Percentiles rank a stretch among this genome's conserved stretches.
Conservation (phyloP, 768 basidiomycete genomes). For the Punctularia strigosozonata region DNA sequence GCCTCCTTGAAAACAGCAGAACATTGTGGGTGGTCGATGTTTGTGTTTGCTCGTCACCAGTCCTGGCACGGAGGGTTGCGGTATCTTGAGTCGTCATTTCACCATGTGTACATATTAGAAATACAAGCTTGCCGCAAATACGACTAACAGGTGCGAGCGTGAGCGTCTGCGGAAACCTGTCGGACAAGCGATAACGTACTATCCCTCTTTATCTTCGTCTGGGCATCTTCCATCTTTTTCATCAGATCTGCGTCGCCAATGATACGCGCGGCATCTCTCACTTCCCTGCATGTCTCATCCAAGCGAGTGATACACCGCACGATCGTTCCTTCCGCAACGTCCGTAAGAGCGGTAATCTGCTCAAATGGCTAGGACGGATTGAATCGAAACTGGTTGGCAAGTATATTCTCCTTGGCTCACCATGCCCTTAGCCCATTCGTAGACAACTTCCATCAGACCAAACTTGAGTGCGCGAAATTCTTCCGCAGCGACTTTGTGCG, state of each 20-base stretch:
- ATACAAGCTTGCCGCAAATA: constrained; percentile 82
- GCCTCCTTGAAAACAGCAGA: too few relatives aligned
- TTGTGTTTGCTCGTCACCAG: too few relatives aligned
- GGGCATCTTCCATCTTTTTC: constrained; percentile 96
- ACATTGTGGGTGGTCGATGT: too few relatives aligned
- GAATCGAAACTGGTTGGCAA: neutral
- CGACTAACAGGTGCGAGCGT: constrained; percentile 33
- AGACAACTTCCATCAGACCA: constrained; percentile 91
- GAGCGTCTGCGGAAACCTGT: neutral
- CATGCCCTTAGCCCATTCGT: constrained; percentile 99
- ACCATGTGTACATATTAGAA: constrained; percentile 54
- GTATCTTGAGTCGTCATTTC: too few relatives aligned
- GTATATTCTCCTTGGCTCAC: constrained; percentile 41
- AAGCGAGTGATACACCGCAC: constrained; percentile 92
- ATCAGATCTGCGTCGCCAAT: constrained; percentile 94
- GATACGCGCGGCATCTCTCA: constrained; percentile 92
- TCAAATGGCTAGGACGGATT: constrained; percentile 67
- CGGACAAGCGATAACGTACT: constrained; percentile 44
- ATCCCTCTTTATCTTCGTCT: constrained; percentile 89
- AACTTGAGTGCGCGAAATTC: constrained; percentile 78
- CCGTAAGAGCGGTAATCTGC: constrained; percentile 85
- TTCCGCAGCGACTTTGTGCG: constrained; percentile 65
- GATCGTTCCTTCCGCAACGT: constrained; percentile 93
- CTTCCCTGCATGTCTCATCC: constrained; percentile 95
- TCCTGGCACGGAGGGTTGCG: too few relatives aligned